phyloP scores from a whole-genome alignment of 441 rosid species.

The Jatropha multifida region DNA sequence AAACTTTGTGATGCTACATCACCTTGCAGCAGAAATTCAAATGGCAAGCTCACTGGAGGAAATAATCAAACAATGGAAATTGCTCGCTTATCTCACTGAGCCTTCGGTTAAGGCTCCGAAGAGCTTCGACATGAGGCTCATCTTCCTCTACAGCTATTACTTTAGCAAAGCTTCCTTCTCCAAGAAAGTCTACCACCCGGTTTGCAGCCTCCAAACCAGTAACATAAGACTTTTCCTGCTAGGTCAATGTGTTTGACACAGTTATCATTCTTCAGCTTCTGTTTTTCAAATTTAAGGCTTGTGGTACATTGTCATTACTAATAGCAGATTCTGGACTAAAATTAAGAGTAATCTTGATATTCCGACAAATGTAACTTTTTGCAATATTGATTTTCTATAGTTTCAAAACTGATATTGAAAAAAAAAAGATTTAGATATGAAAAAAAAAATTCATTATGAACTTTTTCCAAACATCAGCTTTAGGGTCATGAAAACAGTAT shows the following conservation, averaged over 20 bases:
- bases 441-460: too few relatives aligned
- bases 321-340: too few relatives aligned
- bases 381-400: too few relatives aligned
- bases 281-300: not conserved
- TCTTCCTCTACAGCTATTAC: conserved; percentile 55
- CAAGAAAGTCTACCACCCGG: conserved; percentile 44
- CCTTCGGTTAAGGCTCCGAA: conserved; percentile 44
- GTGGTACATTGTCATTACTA: too few relatives aligned
- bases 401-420: too few relatives aligned
- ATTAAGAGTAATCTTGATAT: too few relatives aligned
- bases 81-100: conserved; percentile 40
- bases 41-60: conserved; percentile 26
- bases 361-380: too few relatives aligned
- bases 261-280: too few relatives aligned
- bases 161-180: conserved; percentile 49
- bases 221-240: conserved; percentile 57
- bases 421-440: too few relatives aligned
- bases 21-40: not conserved
- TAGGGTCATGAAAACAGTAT: too few relatives aligned
- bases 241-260: not conserved
- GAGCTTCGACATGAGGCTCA: conserved; percentile 53
- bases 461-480: too few relatives aligned
- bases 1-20: not conserved
- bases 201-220: conserved; percentile 58
- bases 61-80: conserved; percentile 37